A percentile compares a stretch with the other conserved stretches of the same genome.
These are phyloP conservation scores for Globisporangium recalcitrans DNA, from an alignment of 352 stramenopile species.

Conservation along the genomic window DNA sequence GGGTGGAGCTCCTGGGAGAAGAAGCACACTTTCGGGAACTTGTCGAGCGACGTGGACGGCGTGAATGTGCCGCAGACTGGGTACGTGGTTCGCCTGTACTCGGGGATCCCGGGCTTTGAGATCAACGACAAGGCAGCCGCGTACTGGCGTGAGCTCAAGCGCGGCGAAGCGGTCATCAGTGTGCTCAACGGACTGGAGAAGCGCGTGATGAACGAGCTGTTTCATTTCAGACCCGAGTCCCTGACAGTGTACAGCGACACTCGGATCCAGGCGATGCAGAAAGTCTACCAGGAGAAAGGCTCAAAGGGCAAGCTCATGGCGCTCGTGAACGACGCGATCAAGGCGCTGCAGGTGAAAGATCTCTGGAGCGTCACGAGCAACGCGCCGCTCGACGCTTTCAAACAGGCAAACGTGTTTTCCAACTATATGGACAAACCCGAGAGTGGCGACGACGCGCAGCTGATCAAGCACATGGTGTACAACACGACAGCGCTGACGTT, in stretches of 20 bases:
- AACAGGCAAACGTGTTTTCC: constrained; percentile 21
- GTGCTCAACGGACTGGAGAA: constrained; percentile 35
- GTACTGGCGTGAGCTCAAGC: constrained; percentile 41
- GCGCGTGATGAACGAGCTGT: constrained; percentile 35
- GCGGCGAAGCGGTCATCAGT: constrained; percentile 37
- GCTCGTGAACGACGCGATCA: constrained; percentile 28
- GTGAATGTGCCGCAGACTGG: constrained; percentile 28
- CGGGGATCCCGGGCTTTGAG: constrained; percentile 30
- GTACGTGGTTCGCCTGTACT: constrained; percentile 48
- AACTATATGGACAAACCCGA: constrained; percentile 28
- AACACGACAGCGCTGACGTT: constrained; percentile 40
- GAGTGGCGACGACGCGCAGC: constrained; percentile 16
- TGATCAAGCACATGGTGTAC: constrained; percentile 44
- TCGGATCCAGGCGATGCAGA: constrained; percentile 8
- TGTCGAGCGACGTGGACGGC: constrained; percentile 32
- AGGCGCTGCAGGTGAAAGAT: constrained; percentile 18
- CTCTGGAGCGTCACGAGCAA: constrained; percentile 28
- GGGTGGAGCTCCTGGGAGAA: constrained; percentile 44
- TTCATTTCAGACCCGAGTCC: constrained; percentile 18
- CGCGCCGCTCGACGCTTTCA: constrained; percentile 7
- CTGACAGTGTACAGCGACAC: constrained; percentile 31
- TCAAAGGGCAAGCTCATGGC: neutral
- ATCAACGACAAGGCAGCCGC: constrained; percentile 18
- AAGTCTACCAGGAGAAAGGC: constrained; percentile 3
- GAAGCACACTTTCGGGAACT: constrained; percentile 28